Evolutionary conservation across 1,284 basidiomycete species (phyloP).

Genomic region (Meripilus lineatus): DNA sequence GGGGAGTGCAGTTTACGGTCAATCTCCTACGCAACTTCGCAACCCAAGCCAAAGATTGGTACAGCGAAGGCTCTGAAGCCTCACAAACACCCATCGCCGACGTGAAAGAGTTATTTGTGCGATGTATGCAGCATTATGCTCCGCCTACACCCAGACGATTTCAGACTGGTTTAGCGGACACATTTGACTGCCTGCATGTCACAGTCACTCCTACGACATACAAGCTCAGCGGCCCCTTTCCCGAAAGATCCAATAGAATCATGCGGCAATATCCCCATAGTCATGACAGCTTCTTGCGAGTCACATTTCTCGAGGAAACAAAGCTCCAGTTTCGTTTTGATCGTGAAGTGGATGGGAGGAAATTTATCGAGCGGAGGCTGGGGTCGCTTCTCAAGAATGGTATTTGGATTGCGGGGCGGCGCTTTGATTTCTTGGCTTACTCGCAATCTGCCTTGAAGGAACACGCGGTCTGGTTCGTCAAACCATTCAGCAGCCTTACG

Average conservation of each 20-base stretch:
- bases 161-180: slow-evolving; percentile 18
- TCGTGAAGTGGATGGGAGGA: slow-evolving; percentile 42
- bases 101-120: slow-evolving; percentile 11
- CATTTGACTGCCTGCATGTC: slow-evolving; percentile 52
- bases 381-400: slow-evolving; percentile 39
- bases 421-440: slow-evolving; percentile 53
- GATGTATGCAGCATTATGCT: slow-evolving; percentile 9
- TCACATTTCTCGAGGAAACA: slow-evolving; percentile 58
- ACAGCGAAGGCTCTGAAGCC: slow-evolving; percentile 16
- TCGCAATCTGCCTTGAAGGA: slow-evolving; percentile 51
- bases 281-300: slow-evolving; percentile 57
- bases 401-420: slow-evolving; percentile 43
- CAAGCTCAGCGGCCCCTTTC: slow-evolving; percentile 54
- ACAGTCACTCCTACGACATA: slow-evolving; percentile 57
- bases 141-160: slow-evolving; percentile 3
- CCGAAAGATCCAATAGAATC: slow-evolving; percentile 63
- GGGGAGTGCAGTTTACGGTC: slow-evolving; percentile 33
- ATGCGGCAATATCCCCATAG: slow-evolving; percentile 45
- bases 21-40: slow-evolving; percentile 41
- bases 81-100: slow-evolving; percentile 1
- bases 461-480: slow-evolving; percentile 56
- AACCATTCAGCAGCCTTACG: slow-evolving; percentile 34
- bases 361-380: slow-evolving; percentile 41
- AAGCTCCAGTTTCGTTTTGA: slow-evolving; percentile 44
- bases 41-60: slow-evolving; percentile 27